Evolutionary conservation across 345 rosid genomes (phyloP).

Genomic region (Turritis glabra): DNA sequence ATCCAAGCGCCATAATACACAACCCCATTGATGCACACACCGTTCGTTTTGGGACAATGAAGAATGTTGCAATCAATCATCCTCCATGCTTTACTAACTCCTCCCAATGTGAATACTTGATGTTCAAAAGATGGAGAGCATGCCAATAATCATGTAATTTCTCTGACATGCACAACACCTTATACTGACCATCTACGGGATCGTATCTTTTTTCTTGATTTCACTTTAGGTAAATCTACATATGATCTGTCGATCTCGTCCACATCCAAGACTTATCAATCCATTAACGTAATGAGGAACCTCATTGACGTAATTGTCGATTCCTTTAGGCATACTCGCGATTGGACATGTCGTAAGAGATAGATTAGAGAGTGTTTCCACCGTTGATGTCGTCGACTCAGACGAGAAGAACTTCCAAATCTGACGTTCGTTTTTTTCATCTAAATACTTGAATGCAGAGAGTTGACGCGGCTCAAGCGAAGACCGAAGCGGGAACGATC

Average conservation of each 20-base stretch:
- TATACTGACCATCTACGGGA: background rate
- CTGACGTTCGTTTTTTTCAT: no score
- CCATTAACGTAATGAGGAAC: background rate
- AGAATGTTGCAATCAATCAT: background rate
- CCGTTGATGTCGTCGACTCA: no score
- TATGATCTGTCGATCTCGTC: background rate
- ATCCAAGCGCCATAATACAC: background rate
- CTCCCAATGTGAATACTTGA: constrained; percentile 6
- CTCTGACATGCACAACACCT: background rate
- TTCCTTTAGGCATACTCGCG: no score
- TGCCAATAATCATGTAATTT: background rate
- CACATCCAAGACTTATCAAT: background rate
- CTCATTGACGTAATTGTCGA: no score
- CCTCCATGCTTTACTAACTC: background rate
- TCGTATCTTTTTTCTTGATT: background rate
- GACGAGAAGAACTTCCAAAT: no score
- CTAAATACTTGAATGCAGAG: no score
- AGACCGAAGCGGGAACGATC: no score
- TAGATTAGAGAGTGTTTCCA: no score
- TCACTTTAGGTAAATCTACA: background rate
- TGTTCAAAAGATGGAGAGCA: background rate
- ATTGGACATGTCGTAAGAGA: no score
- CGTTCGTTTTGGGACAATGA: background rate
- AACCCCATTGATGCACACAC: background rate
- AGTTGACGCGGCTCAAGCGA: no score